Base-by-base conservation (phyloP, 2,329 filamentous ascomycete genomes). In the Ceratocystis eucalypticola region DNA sequence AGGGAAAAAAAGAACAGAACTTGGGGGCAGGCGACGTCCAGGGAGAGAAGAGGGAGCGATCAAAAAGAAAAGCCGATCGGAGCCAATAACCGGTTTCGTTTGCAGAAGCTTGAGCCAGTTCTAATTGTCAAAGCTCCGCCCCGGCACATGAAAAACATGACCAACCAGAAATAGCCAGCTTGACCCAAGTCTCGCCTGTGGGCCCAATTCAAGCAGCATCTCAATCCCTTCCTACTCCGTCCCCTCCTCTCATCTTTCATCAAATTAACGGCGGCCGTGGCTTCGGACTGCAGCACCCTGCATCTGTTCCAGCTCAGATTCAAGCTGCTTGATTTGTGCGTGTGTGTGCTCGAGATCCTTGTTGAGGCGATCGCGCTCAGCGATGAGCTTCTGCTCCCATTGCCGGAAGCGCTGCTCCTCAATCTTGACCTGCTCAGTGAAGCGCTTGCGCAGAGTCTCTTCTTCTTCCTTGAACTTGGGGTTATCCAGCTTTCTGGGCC, bases 381-480 rank as follows among this genome's bases (percentile, higher is more conserved):
- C 87, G 74, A 99, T 99, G 77, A 99, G 89, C 85, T 97, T 97
- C 86, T 99, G 94, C 82, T 99, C 94, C 94, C 94, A 99, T 80
- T 96, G 89, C 78, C 95, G 87, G 87, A 99, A 99, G 71, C 94
- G 87, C 81, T 96, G 91, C 81, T 99, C 94, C 82, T 99, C 95
- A 74, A 99, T 89, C 89, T 99, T 99, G 82, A 99, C 94, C 79
- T 99, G 94, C 82, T 99, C 94, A 72, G 94, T 99, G 80, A 99
- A 99, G 72, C 95, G 87, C 87, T 99, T 99, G 80, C 94, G 88
- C 71, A 99, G 86, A 69, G 90, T 89, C 83, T 99, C 94, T 76
- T 99, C 94, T 79, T 99, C 94, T 78, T 99, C 94, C 86, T 99
- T 99, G 85, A 97, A 99, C 83, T 99, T 99, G 80, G 94, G 94